Evolutionary conservation across 176 grass and related monocot genomes (phyloP).

Genomic region (Ensete glaucum): DNA sequence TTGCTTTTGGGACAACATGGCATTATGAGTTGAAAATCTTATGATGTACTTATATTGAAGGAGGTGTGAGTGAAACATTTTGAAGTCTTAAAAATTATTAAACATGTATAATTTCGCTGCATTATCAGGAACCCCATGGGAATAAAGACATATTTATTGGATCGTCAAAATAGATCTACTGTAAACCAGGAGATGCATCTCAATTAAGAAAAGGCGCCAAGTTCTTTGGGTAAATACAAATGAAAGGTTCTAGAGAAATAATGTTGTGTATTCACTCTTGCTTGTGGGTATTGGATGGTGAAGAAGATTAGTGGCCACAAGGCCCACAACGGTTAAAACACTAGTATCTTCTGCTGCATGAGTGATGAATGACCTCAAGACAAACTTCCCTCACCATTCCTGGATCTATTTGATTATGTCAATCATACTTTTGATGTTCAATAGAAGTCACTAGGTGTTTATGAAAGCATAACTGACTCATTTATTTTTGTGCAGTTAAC

Average conservation of each 20-base stretch:
- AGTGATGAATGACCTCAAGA: not conserved
- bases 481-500: conserved; percentile 50
- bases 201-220: not conserved
- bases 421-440: not conserved
- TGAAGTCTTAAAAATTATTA: not conserved
- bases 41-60: no score
- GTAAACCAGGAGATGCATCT: not conserved
- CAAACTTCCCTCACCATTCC: not conserved
- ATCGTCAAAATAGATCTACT: not conserved
- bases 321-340: not conserved
- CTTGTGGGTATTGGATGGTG: not conserved
- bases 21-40: no score
- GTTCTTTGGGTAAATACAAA: not conserved
- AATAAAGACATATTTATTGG: not conserved
- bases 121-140: not conserved
- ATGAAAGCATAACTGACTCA: conserved; percentile 14
- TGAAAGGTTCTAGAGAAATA: not conserved
- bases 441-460: not conserved
- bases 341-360: not conserved
- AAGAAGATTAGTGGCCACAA: not conserved
- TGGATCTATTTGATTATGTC: no score
- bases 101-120: not conserved
- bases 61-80: no score
- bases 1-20: not conserved
- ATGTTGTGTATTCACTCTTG: not conserved